These are phyloP conservation scores for Vinca major DNA, from an alignment of 305 asterid genomes.

Conservation along the genomic window DNA sequence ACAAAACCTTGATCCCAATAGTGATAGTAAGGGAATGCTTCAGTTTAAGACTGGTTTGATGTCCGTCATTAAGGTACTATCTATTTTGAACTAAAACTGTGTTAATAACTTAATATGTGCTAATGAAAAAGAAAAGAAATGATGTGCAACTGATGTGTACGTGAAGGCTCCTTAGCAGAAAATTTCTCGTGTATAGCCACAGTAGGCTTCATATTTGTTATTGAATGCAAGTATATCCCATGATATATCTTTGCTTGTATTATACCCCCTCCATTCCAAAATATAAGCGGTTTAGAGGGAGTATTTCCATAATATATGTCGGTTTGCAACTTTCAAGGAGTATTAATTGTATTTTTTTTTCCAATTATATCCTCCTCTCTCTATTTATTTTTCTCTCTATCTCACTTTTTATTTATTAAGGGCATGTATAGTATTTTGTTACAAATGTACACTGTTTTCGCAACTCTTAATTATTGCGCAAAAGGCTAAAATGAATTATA, in stretches of 20 bases:
- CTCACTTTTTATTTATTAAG: no score
- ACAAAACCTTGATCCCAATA: constrained; percentile 84
- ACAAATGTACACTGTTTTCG: no score
- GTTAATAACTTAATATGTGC: constrained; percentile 1
- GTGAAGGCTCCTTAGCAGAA: neutral
- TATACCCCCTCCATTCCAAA: neutral
- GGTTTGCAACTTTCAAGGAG: no score
- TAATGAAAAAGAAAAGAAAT: neutral
- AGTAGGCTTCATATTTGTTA: neutral
- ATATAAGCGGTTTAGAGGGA: no score
- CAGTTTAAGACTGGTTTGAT: constrained; percentile 96
- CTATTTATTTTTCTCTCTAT: no score
- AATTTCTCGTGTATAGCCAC: neutral
- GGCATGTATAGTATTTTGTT: no score
- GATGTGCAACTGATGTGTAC: neutral
- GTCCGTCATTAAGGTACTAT: constrained; percentile 89
- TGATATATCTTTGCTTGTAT: neutral
- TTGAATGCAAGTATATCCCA: neutral
- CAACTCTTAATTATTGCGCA: no score
- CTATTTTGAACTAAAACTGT: constrained; percentile 8
- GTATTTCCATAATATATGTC: no score
- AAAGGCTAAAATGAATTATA: no score
- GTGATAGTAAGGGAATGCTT: constrained; percentile 94
- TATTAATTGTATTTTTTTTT: no score
- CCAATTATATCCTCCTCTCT: no score